These are phyloP conservation scores for Mucor lusitanicus DNA, from an alignment of 371 early-diverging fungal genomes.

Conservation along the genomic window DNA sequence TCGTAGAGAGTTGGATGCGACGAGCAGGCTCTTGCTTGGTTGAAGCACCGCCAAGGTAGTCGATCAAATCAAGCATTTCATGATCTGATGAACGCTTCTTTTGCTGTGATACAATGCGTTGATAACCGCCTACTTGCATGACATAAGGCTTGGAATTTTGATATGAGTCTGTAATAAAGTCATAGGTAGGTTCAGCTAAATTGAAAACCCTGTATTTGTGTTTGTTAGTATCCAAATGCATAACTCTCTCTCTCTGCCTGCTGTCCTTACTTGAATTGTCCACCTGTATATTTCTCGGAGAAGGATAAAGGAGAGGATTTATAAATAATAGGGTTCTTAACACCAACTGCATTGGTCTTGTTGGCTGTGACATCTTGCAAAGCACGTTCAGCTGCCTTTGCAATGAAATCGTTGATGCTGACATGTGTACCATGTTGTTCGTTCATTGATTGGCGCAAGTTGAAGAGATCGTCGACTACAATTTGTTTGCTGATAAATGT, in stretches of 20 bases:
- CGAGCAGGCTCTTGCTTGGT: conserved; percentile 10
- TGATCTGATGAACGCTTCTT: conserved; percentile 11
- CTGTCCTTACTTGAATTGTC: conserved; percentile 40
- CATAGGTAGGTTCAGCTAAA: conserved; percentile 45
- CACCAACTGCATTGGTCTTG: conserved; percentile 32
- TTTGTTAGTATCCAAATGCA: neutral
- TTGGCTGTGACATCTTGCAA: conserved; percentile 64
- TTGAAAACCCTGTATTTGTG: conserved; percentile 38
- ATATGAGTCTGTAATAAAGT: conserved; percentile 50
- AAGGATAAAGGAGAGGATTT: conserved; percentile 12
- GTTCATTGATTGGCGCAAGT: conserved; percentile 71
- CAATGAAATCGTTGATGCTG: conserved; percentile 85
- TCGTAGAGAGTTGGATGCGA: conserved; percentile 20
- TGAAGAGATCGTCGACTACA: conserved; percentile 65
- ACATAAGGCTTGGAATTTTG: conserved; percentile 41
- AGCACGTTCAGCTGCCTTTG: conserved; percentile 81
- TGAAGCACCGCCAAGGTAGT: conserved; percentile 34
- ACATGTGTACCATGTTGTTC: conserved; percentile 64
- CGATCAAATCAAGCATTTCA: conserved; percentile 44
- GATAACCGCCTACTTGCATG: conserved; percentile 27
- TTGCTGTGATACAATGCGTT: conserved; percentile 9
- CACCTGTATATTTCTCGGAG: conserved; percentile 34
- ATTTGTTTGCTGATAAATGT: conserved; percentile 71
- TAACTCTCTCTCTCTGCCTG: neutral
- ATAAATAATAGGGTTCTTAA: conserved; percentile 24